Conservation (phyloP, 768 basidiomycete genomes). For the Antrodiella citrinella region DNA sequence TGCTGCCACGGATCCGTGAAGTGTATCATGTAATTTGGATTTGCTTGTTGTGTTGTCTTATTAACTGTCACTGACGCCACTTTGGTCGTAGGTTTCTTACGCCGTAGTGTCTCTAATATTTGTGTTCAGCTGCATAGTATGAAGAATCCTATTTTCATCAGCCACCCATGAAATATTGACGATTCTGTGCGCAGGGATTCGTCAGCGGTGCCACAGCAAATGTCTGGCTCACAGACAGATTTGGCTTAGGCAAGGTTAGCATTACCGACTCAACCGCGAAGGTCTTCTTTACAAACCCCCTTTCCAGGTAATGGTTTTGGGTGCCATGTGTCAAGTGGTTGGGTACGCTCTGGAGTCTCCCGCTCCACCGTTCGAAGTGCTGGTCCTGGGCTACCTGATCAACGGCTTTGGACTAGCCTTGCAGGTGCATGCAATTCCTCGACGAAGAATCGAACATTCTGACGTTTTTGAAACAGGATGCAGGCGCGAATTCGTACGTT, state of each 20-base stretch:
- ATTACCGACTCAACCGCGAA: not conserved
- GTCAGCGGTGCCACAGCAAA: slow-evolving; percentile 39
- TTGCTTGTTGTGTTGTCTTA: not conserved
- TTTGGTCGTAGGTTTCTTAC: slow-evolving; percentile 36
- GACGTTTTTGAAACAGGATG: slow-evolving; percentile 44
- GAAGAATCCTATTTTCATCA: slow-evolving; percentile 6
- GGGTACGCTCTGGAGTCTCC: slow-evolving; percentile 46
- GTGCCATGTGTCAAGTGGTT: slow-evolving; percentile 41
- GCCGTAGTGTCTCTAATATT: slow-evolving; percentile 56
- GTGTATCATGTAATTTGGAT: slow-evolving; percentile 35
- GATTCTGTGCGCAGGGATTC: slow-evolving; percentile 33
- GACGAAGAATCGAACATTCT: not conserved
- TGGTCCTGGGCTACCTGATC: slow-evolving; percentile 38
- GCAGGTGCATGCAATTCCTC: slow-evolving; percentile 25
- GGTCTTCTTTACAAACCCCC: not conserved
- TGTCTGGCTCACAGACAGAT: slow-evolving; percentile 34
- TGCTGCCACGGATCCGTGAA: slow-evolving; percentile 66
- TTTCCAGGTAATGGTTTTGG: slow-evolving; percentile 14
- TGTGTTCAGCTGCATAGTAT: slow-evolving; percentile 37
- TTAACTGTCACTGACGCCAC: too few relatives aligned
- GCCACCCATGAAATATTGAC: not conserved
- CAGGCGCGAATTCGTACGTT: slow-evolving; percentile 66
- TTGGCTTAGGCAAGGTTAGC: slow-evolving; percentile 41
- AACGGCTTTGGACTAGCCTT: slow-evolving; percentile 43
- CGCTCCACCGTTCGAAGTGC: slow-evolving; percentile 55